phyloP scores from a whole-genome alignment of 2,329 filamentous ascomycete genomes.

The Aspergillus sp. region DNA sequence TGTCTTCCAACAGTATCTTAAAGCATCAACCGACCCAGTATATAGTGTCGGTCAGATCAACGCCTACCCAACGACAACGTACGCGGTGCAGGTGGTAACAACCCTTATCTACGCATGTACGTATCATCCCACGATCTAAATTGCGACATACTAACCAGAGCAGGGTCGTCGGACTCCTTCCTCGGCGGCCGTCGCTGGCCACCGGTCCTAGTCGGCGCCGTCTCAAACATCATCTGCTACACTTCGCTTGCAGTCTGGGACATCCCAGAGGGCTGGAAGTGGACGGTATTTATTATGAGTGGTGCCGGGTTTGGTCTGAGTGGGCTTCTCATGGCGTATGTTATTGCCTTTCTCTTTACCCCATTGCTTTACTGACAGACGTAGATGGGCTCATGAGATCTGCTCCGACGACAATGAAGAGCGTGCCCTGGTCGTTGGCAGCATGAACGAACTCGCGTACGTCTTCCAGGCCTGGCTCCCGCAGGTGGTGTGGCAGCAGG shows the following conservation, averaged over 20 bases:
- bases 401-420: conserved; percentile 62
- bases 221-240: conserved; percentile 46
- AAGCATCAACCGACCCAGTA: conserved; percentile 41
- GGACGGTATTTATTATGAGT: conserved; percentile 61
- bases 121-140: neutral
- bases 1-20: conserved; percentile 52
- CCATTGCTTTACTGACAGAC: neutral
- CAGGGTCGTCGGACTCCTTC: conserved; percentile 62
- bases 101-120: conserved; percentile 62
- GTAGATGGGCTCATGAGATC: conserved; percentile 55
- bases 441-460: conserved; percentile 70
- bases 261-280: conserved; percentile 58
- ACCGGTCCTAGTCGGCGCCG: conserved; percentile 54
- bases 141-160: neutral
- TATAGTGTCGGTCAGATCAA: conserved; percentile 51
- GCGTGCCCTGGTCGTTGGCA: conserved; percentile 62
- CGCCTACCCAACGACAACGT: conserved; percentile 60
- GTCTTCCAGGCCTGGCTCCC: conserved; percentile 70
- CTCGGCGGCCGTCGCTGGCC: conserved; percentile 64
- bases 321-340: conserved; percentile 52
- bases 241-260: conserved; percentile 50
- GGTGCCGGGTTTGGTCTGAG: conserved; percentile 50
- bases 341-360: conserved; percentile 3
- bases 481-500: conserved; percentile 64
- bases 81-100: conserved; percentile 56